phyloP scores from a whole-genome alignment of 2,329 filamentous ascomycete genomes.

The Calcarisporium arbuscula region DNA sequence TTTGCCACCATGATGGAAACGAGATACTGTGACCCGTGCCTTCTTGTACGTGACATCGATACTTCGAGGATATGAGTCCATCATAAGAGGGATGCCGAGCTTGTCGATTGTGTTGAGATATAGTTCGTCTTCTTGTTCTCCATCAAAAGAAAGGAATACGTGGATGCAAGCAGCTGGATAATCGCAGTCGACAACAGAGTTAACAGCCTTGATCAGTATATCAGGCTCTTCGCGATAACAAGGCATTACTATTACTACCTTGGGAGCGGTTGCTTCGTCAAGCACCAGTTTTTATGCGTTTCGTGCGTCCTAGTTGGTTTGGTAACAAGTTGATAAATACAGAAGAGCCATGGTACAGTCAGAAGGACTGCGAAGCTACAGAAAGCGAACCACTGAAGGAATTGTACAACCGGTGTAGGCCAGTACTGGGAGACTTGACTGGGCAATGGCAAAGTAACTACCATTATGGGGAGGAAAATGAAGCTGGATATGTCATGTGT shows the following conservation, averaged over 20 bases:
- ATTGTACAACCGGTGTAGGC: slow-evolving; percentile 58
- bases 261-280: slow-evolving; percentile 80
- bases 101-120: slow-evolving; percentile 82
- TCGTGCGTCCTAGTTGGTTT: slow-evolving; percentile 76
- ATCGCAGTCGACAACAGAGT: slow-evolving; percentile 89
- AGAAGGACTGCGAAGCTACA: slow-evolving; percentile 84
- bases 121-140: slow-evolving; percentile 79
- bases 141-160: slow-evolving; percentile 92
- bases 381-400: slow-evolving; percentile 92
- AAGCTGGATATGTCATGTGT: slow-evolving; percentile 40
- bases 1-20: slow-evolving; percentile 91
- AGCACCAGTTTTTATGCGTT: slow-evolving; percentile 77
- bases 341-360: slow-evolving; percentile 86
- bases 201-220: slow-evolving; percentile 75
- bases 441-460: slow-evolving; percentile 84
- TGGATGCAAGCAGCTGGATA: slow-evolving; percentile 91
- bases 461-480: slow-evolving; percentile 89
- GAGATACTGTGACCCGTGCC: slow-evolving; percentile 81
- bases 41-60: slow-evolving; percentile 83
- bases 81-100: slow-evolving; percentile 71
- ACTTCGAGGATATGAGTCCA: slow-evolving; percentile 76
- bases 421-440: slow-evolving; percentile 64
- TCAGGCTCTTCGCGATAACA: slow-evolving; percentile 90
- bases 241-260: slow-evolving; percentile 94
- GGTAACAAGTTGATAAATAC: slow-evolving; percentile 84